Conservation (phyloP, 768 basidiomycete genomes). For the Termitomyces sp. region DNA sequence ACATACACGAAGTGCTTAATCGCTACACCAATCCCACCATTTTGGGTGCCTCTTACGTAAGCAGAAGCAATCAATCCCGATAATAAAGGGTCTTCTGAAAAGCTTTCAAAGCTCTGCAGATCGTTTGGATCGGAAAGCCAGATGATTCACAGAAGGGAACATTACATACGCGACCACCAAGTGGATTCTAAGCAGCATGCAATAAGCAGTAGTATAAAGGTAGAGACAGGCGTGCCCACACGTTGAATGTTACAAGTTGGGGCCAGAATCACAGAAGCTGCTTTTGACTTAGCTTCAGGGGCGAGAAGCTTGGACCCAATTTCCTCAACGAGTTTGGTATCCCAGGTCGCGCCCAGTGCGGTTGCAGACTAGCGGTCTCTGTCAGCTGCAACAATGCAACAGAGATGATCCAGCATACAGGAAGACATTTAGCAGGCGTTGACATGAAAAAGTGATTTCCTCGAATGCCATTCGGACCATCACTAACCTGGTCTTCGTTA, state of each 20-base stretch:
- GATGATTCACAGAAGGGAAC: not conserved
- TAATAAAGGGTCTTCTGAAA: slow-evolving; percentile 73
- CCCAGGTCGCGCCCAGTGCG: slow-evolving; percentile 72
- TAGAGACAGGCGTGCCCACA: slow-evolving; percentile 25
- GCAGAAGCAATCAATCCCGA: slow-evolving; percentile 67
- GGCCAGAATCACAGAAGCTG: slow-evolving; percentile 66
- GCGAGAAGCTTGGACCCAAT: slow-evolving; percentile 64
- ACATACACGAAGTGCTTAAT: slow-evolving; percentile 82
- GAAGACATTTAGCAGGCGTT: slow-evolving; percentile 75
- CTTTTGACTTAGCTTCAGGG: slow-evolving; percentile 63
- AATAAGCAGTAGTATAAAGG: slow-evolving; percentile 1
- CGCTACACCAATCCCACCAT: slow-evolving; percentile 65
- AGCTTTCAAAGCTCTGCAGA: slow-evolving; percentile 64
- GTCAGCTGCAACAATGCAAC: not conserved
- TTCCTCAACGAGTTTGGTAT: slow-evolving; percentile 55
- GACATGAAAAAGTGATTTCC: slow-evolving; percentile 80
- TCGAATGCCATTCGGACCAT: slow-evolving; percentile 73
- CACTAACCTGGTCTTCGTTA: slow-evolving; percentile 47
- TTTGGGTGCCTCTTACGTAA: slow-evolving; percentile 76
- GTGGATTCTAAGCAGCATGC: slow-evolving; percentile 43
- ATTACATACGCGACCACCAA: slow-evolving; percentile 56
- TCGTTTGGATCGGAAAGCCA: not conserved
- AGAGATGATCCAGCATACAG: slow-evolving; percentile 30
- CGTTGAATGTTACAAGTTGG: slow-evolving; percentile 86
- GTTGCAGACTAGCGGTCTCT: slow-evolving; percentile 46